Evolutionary conservation across 1,284 basidiomycete species (phyloP).

Genomic region (Abortiporus biennis): DNA sequence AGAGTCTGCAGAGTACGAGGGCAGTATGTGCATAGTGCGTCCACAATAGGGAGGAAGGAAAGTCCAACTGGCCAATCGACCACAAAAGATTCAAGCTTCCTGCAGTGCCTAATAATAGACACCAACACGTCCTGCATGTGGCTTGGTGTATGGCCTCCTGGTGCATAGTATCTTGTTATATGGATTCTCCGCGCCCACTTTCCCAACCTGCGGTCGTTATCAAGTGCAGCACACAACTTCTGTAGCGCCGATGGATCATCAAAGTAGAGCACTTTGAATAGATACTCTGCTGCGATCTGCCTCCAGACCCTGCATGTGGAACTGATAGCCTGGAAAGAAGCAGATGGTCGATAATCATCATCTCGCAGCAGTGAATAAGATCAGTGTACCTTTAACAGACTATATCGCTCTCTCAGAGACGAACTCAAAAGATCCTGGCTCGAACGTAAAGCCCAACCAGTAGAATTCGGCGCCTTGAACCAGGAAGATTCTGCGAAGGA

Average conservation of each 20-base stretch:
- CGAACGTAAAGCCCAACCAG: slow-evolving; percentile 50
- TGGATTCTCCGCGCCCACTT: slow-evolving; percentile 66
- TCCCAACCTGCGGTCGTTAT: slow-evolving; percentile 44
- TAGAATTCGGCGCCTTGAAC: slow-evolving; percentile 40
- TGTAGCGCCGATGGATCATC: slow-evolving; percentile 46
- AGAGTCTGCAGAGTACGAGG: slow-evolving; percentile 47
- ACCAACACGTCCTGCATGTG: slow-evolving; percentile 41
- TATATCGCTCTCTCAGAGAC: slow-evolving; percentile 51
- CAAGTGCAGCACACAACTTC: slow-evolving; percentile 39
- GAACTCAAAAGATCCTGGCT: slow-evolving; percentile 50
- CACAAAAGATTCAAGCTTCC: slow-evolving; percentile 65
- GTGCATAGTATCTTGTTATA: slow-evolving; percentile 42
- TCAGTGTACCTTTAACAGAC: slow-evolving; percentile 53
- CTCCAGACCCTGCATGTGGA: slow-evolving; percentile 41
- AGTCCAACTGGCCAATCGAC: slow-evolving; percentile 53
- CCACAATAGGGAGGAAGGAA: slow-evolving; percentile 53
- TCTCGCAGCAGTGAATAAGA: neutral
- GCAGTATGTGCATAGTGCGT: slow-evolving; percentile 48
- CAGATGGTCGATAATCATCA: slow-evolving; percentile 2
- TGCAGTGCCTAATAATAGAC: slow-evolving; percentile 52
- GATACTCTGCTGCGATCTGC: slow-evolving; percentile 49
- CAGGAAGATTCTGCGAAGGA: slow-evolving; percentile 55
- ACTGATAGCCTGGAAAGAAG: slow-evolving; percentile 60
- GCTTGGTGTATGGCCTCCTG: slow-evolving; percentile 27
- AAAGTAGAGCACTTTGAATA: slow-evolving; percentile 62